These are phyloP conservation scores for Xylaria sp. DNA, from an alignment of 2,329 filamentous ascomycete genomes.

Conservation along the genomic window DNA sequence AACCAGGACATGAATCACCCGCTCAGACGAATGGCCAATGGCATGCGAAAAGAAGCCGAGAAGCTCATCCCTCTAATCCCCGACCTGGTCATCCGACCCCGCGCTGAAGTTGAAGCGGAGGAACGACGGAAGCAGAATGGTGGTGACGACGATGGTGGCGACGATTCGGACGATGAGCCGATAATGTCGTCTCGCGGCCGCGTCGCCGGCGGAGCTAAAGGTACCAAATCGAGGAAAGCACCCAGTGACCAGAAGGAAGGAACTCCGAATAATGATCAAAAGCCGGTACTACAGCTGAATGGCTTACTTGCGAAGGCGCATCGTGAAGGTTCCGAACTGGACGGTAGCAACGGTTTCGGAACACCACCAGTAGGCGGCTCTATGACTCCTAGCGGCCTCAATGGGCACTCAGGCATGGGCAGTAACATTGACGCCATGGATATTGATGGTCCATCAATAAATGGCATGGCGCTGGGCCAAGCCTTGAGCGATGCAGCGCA, in stretches of 20 bases:
- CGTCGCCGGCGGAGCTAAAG: slow-evolving; percentile 83
- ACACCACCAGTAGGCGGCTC: slow-evolving; percentile 83
- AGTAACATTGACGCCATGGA: slow-evolving; percentile 90
- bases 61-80: slow-evolving; percentile 96
- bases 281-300: slow-evolving; percentile 76
- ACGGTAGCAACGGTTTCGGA: slow-evolving; percentile 85
- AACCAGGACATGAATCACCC: slow-evolving; percentile 91
- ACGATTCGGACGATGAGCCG: slow-evolving; percentile 96
- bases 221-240: slow-evolving; percentile 81
- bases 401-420: slow-evolving; percentile 72
- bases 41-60: slow-evolving; percentile 97
- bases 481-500: slow-evolving; percentile 74
- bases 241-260: slow-evolving; percentile 79
- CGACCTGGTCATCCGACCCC: slow-evolving; percentile 87
- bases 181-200: slow-evolving; percentile 98
- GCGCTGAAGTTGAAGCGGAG: slow-evolving; percentile 93
- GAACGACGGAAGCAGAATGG: slow-evolving; percentile 87
- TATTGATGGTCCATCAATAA: slow-evolving; percentile 79
- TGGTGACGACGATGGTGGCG: slow-evolving; percentile 81
- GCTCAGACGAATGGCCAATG: slow-evolving; percentile 89
- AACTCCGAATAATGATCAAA: slow-evolving; percentile 80
- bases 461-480: slow-evolving; percentile 71
- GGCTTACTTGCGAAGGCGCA: slow-evolving; percentile 68
- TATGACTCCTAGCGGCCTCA: slow-evolving; percentile 77
- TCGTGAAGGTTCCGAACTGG: slow-evolving; percentile 81